A percentile compares a stretch with the other conserved stretches of the same genome.
Conservation (phyloP, 345 rosid genomes). For the Syzygium aqueum region DNA sequence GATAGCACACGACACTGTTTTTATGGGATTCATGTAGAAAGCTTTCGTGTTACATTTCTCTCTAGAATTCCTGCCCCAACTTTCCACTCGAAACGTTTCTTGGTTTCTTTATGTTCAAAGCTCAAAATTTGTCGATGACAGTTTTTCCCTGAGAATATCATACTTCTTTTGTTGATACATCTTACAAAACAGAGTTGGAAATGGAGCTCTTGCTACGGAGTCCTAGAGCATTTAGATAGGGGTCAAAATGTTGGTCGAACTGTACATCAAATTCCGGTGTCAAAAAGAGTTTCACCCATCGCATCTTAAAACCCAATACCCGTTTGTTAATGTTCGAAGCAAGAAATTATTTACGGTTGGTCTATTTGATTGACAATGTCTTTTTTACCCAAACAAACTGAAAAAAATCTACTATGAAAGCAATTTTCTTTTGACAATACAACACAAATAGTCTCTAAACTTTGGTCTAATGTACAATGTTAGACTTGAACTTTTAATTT, state of each 20-base stretch:
- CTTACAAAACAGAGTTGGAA: background rate
- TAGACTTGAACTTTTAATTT: no score
- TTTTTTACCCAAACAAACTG: background rate
- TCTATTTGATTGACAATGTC: background rate
- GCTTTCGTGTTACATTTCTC: background rate
- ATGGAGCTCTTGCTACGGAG: background rate
- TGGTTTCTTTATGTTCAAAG: background rate
- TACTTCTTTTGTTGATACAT: background rate
- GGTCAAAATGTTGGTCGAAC: background rate
- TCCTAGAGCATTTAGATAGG: background rate
- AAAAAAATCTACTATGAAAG: background rate
- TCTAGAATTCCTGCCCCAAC: background rate
- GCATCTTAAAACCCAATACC: background rate
- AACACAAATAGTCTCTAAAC: no score
- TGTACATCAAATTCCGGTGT: background rate
- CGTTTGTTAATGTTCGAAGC: no score
- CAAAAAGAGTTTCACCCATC: background rate
- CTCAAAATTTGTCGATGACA: background rate
- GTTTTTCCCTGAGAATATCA: background rate
- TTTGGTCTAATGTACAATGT: no score
- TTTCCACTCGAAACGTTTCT: background rate
- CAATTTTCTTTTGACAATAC: no score
- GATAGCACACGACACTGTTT: background rate
- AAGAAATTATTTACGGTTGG: background rate
- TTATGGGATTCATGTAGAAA: background rate